Conservation (phyloP, 768 basidiomycete species). For the Hypholoma fasciculare region DNA sequence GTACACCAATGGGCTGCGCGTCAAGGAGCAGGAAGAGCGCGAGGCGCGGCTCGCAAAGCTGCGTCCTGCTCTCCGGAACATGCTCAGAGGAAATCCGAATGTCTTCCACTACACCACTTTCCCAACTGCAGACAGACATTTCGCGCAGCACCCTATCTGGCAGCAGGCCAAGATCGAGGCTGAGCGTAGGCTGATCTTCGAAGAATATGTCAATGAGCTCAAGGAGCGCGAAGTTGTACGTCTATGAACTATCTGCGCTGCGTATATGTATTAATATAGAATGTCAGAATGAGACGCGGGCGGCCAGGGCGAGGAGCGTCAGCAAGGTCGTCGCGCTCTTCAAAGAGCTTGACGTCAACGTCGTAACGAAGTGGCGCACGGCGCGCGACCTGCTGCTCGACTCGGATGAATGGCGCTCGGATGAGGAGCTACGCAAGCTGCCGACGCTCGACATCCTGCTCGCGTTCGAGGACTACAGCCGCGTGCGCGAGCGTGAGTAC, state of each 20-base stretch:
- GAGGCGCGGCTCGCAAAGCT: slow-evolving; percentile 82
- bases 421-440: slow-evolving; percentile 75
- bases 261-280: slow-evolving; percentile 2
- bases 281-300: slow-evolving; percentile 73
- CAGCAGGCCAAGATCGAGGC: slow-evolving; percentile 81
- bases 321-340: slow-evolving; percentile 83
- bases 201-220: slow-evolving; percentile 87
- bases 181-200: slow-evolving; percentile 86
- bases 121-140: slow-evolving; percentile 82
- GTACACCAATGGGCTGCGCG: slow-evolving; percentile 78
- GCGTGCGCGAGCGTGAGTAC: slow-evolving; percentile 86
- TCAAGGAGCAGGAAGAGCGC: slow-evolving; percentile 84
- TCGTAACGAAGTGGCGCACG: slow-evolving; percentile 90
- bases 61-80: slow-evolving; percentile 82
- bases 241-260: slow-evolving; percentile 15
- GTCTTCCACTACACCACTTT: slow-evolving; percentile 94
- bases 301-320: slow-evolving; percentile 76
- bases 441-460: slow-evolving; percentile 91
- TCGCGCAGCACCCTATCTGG: slow-evolving; percentile 90
- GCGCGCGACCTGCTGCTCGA: slow-evolving; percentile 77
- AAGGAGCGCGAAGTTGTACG: slow-evolving; percentile 88
- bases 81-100: slow-evolving; percentile 84
- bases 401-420: slow-evolving; percentile 77
- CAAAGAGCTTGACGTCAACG: slow-evolving; percentile 86
- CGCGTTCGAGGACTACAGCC: slow-evolving; percentile 93